Conservation (phyloP, 2,329 filamentous ascomycete genomes). For the Claviceps citrina region DNA sequence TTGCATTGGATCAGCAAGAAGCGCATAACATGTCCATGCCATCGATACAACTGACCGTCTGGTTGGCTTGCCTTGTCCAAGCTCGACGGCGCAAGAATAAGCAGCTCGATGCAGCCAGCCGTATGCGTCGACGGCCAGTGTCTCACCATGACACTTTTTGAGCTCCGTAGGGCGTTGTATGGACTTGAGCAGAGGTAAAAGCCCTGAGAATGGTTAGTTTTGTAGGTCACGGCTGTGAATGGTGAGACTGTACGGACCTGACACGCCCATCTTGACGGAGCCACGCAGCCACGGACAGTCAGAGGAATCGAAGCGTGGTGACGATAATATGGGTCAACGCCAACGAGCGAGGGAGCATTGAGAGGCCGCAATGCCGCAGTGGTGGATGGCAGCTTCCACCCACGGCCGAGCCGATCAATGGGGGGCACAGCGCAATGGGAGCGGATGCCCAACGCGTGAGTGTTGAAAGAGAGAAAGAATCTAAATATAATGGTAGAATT, state of each 20-base stretch:
- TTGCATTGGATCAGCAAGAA: conserved; percentile 2
- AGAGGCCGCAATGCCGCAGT: not conserved
- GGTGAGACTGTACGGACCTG: conserved; percentile 14
- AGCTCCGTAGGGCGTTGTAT: conserved; percentile 82
- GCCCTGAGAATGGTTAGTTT: conserved; percentile 35
- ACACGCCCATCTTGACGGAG: conserved; percentile 21
- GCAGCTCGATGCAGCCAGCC: conserved; percentile 95
- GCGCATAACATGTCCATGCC: not conserved
- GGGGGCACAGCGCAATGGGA: not conserved
- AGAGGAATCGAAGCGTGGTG: not conserved
- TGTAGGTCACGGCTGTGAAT: not conserved
- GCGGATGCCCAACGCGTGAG: not conserved
- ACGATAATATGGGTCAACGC: not conserved
- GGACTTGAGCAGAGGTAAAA: conserved; percentile 84
- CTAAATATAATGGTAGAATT: not conserved
- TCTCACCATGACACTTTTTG: conserved; percentile 76
- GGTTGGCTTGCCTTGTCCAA: conserved; percentile 78
- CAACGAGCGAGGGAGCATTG: not conserved
- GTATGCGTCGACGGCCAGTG: conserved; percentile 89
- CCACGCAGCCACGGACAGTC: not conserved
- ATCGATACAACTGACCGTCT: conserved; percentile 46
- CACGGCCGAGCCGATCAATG: not conserved
- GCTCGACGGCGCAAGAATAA: conserved; percentile 75
- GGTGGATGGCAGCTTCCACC: not conserved
- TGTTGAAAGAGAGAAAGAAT: not conserved